Evolutionary conservation across 1,284 basidiomycete species (phyloP).

Genomic region (Apiotrichum domesticum): DNA sequence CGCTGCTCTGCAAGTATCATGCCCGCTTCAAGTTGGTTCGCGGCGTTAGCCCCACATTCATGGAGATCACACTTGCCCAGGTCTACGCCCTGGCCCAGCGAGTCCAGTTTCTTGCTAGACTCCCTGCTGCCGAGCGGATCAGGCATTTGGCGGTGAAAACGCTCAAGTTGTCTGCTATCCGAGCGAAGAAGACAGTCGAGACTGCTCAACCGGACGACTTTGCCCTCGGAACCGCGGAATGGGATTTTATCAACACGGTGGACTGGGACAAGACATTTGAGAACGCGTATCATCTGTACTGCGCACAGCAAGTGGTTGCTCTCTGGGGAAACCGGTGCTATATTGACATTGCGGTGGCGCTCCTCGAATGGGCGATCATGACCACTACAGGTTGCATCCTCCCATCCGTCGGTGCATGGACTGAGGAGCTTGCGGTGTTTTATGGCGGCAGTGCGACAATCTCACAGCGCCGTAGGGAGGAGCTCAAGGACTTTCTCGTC

Average conservation of each 20-base stretch:
- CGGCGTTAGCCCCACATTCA: background rate
- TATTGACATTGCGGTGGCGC: conserved; percentile 13
- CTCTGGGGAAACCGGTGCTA: conserved; percentile 19
- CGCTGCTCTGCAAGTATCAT: conserved; percentile 3
- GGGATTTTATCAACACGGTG: conserved; percentile 9
- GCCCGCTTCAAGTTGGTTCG: conserved; percentile 8
- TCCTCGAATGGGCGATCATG: conserved; percentile 20
- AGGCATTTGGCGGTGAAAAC: background rate
- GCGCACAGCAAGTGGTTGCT: conserved; percentile 26
- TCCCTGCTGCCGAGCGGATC: conserved; percentile 12
- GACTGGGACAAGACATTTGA: conserved; percentile 24
- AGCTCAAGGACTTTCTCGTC: conserved; percentile 14
- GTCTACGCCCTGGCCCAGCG: conserved; percentile 12
- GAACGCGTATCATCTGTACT: conserved; percentile 23
- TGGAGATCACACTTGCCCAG: conserved; percentile 18
- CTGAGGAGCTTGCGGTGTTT: background rate
- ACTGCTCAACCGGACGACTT: conserved; percentile 8
- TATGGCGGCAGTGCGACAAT: conserved; percentile 9
- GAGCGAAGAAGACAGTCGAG: background rate
- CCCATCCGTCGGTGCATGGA: conserved; percentile 7
- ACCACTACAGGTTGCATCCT: conserved; percentile 5
- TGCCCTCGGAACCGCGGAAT: conserved; percentile 5
- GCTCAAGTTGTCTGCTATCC: conserved; percentile 1
- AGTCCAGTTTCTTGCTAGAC: conserved; percentile 9
- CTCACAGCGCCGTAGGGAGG: conserved; percentile 4